Conservation (phyloP, 768 basidiomycete species). For the Mycena chlorophos region DNA sequence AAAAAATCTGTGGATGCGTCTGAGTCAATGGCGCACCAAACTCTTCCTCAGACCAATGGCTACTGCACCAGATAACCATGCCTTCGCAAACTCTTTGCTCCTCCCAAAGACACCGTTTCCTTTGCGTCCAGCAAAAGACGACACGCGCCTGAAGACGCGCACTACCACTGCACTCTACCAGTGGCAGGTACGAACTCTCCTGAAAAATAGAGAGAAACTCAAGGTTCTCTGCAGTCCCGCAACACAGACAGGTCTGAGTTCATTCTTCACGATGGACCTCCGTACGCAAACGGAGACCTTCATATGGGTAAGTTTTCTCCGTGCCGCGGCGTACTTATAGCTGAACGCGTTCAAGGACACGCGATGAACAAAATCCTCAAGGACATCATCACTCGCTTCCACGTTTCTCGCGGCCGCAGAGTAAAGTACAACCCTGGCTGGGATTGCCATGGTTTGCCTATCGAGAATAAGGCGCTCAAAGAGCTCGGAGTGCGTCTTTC, state of each 20-base stretch:
- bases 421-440: slow-evolving; percentile 96
- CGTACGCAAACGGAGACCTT: slow-evolving; percentile 94
- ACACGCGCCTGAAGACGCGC: slow-evolving; percentile 54
- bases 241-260: slow-evolving; percentile 70
- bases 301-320: slow-evolving; percentile 75
- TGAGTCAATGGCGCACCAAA: neutral
- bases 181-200: slow-evolving; percentile 63
- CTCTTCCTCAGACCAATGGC: neutral
- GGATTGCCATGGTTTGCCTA: slow-evolving; percentile 98
- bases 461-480: slow-evolving; percentile 90
- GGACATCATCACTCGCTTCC: slow-evolving; percentile 91
- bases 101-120: slow-evolving; percentile 85
- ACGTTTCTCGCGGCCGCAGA: slow-evolving; percentile 71
- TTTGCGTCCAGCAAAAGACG: slow-evolving; percentile 63
- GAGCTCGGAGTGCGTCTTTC: slow-evolving; percentile 59
- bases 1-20: slow-evolving; percentile 1
- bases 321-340: slow-evolving; percentile 1
- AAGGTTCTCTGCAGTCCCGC: slow-evolving; percentile 59
- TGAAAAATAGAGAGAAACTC: neutral
- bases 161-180: slow-evolving; percentile 76
- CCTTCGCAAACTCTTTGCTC: slow-evolving; percentile 60
- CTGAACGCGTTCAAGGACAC: slow-evolving; percentile 59
- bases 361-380: slow-evolving; percentile 95
- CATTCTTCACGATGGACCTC: slow-evolving; percentile 93
- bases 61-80: slow-evolving; percentile 31